Evolutionary conservation across 2,329 filamentous ascomycete genomes (phyloP).

Genomic region (Fusarium metavorans): DNA sequence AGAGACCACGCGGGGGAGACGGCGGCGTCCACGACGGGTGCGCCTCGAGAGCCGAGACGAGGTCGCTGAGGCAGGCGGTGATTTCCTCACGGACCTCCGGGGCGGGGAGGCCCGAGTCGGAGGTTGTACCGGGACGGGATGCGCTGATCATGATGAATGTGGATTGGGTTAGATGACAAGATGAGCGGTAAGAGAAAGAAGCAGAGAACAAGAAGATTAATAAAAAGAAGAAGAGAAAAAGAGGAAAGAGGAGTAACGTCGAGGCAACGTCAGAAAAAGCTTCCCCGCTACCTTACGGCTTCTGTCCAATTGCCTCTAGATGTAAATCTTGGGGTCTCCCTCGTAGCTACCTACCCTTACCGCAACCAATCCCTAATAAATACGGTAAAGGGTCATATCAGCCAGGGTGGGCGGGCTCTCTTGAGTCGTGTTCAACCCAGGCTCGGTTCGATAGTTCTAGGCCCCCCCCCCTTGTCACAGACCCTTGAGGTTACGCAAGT

Average conservation of each 20-base stretch:
- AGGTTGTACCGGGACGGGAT: slow-evolving; percentile 20
- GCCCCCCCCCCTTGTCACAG: neutral
- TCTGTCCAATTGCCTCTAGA: slow-evolving; percentile 36
- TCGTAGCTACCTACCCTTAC: slow-evolving; percentile 9
- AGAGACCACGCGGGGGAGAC: slow-evolving; percentile 48
- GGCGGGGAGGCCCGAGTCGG: slow-evolving; percentile 36
- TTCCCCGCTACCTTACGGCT: slow-evolving; percentile 30
- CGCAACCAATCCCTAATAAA: neutral
- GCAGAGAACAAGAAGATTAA: neutral
- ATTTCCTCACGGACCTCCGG: slow-evolving; percentile 43
- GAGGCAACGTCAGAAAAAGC: slow-evolving; percentile 30
- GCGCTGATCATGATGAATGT: slow-evolving; percentile 30
- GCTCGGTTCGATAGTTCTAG: neutral
- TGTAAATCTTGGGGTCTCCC: slow-evolving; percentile 13
- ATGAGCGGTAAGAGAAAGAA: neutral
- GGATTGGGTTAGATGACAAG: neutral
- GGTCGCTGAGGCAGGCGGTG: slow-evolving; percentile 40
- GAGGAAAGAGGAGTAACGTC: slow-evolving; percentile 15
- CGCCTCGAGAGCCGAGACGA: slow-evolving; percentile 47
- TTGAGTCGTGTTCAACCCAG: neutral
- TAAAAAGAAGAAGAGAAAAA: neutral
- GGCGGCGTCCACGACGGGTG: slow-evolving; percentile 46
- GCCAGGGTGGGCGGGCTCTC: neutral
- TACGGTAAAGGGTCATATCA: neutral
- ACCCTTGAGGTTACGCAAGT: neutral